Base-by-base conservation (phyloP, 2,329 filamentous ascomycete species). In the Alternaria ethzedia region DNA sequence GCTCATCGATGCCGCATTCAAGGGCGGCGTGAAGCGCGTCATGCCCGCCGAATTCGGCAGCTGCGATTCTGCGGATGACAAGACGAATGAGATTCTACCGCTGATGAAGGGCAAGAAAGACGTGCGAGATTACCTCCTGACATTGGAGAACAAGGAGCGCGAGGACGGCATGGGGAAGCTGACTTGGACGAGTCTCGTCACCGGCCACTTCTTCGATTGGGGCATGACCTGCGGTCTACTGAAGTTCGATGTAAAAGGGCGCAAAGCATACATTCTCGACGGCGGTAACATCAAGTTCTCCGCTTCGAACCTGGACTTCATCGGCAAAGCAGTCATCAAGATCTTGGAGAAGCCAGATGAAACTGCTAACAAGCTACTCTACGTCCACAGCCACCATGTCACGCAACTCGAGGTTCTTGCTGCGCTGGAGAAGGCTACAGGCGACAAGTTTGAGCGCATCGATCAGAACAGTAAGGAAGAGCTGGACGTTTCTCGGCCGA, bases 181-280 rank as follows among this genome's bases (percentile, higher is more conserved):
- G 67, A 84, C 82, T 3, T 91, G 89, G 89, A 90, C 88, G 1
- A 86, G 82, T 3, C 74, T 91, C 13, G 83, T 87, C 4, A 86
- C 82, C 9, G 87, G 88, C 5, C 81, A 86, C 21, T 88, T 91
- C 75, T 89, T 91, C 72, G 89, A 91, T 70, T 87, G 85, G 83
- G 84, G 83, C 4, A 80, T 89, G 13, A 74, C 70, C 2, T 74
- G 74, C 17, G 82, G 83, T 0, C 81, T 87, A 54, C 73, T 89
- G 7, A 86, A 86, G 46, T 84, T 89, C 60, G 83, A 88, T 63
- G 76, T 88, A 36, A 73, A 80, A 23, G 78, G 78, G 11, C 83
- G 83, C 52, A 86, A 81, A 0, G 86, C 85, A 2, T 85, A 82
- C 0, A 82, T 90, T 28, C 83, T 86, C 58, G 88, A 90, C 73